Conservation (phyloP, 352 stramenopile species). For the Phytophthora agathidicida region DNA sequence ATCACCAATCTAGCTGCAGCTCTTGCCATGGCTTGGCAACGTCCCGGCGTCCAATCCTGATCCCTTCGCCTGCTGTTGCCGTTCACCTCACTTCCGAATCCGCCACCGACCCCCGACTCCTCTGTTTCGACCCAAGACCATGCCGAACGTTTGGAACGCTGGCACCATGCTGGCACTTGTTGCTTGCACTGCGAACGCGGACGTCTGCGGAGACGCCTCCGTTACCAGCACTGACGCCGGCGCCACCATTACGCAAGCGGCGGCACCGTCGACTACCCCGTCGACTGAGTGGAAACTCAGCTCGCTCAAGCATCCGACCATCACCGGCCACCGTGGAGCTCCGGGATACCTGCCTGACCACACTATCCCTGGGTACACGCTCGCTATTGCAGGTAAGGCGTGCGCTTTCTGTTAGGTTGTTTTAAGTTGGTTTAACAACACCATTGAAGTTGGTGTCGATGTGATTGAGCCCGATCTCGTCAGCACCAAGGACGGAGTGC, state of each 20-base stretch:
- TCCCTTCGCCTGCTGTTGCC: constrained; percentile 15
- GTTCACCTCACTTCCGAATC: constrained; percentile 30
- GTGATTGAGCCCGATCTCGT: constrained; percentile 94
- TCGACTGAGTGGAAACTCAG: constrained; percentile 29
- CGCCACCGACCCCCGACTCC: not conserved
- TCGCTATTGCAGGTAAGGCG: too few relatives aligned
- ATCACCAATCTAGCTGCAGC: constrained; percentile 8
- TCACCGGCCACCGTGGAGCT: constrained; percentile 87
- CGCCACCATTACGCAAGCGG: constrained; percentile 3
- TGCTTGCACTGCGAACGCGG: constrained; percentile 24
- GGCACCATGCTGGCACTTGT: constrained; percentile 33
- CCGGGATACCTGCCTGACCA: constrained; percentile 92
- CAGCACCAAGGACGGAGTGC: constrained; percentile 79
- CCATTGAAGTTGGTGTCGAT: constrained; percentile 89
- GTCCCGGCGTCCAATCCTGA: constrained; percentile 11
- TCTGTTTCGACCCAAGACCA: constrained; percentile 22
- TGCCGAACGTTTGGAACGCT: constrained; percentile 54
- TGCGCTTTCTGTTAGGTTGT: too few relatives aligned
- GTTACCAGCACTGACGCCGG: constrained; percentile 30
- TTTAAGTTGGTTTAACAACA: too few relatives aligned
- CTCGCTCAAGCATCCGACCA: constrained; percentile 56
- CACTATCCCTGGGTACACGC: constrained; percentile 87
- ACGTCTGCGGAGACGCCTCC: constrained; percentile 38
- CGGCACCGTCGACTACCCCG: constrained; percentile 16
- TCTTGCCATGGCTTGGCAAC: constrained; percentile 8